Conservation (phyloP, 306 rosid species). For the Dalbergia cultrata region DNA sequence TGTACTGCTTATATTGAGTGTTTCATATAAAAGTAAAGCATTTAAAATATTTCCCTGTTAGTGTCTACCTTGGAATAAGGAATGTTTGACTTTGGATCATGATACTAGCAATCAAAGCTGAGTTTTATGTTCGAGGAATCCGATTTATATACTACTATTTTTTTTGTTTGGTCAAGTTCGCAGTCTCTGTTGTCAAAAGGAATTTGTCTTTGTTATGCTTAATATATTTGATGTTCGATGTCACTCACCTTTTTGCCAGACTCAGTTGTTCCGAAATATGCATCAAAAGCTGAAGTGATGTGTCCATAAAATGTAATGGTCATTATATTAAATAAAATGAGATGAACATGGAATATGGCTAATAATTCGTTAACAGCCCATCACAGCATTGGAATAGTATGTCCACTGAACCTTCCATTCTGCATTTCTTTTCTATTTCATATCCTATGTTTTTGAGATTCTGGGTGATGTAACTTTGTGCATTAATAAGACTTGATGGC, state of each 20-base stretch:
- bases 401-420: background rate
- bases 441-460: background rate
- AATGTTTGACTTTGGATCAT: background rate
- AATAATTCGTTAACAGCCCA: conserved; percentile 7
- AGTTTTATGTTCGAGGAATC: background rate
- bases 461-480: background rate
- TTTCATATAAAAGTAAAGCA: background rate
- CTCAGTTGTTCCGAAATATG: background rate
- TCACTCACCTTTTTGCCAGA: background rate
- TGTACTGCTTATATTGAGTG: background rate
- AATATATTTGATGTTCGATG: background rate
- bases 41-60: background rate
- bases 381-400: conserved; percentile 18
- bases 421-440: conserved; percentile 20
- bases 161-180: background rate
- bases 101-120: conserved; percentile 24
- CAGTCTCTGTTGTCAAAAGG: conserved; percentile 3
- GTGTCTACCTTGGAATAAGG: conserved; percentile 17
- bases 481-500: conserved; percentile 2
- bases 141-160: background rate
- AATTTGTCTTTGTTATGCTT: conserved; percentile 3
- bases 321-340: conserved; percentile 32
- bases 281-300: background rate
- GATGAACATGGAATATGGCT: conserved; percentile 34
- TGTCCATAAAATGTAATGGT: background rate